phyloP scores from a whole-genome alignment of 108 stramenopile genomes.

The Nitzschia putrida region DNA sequence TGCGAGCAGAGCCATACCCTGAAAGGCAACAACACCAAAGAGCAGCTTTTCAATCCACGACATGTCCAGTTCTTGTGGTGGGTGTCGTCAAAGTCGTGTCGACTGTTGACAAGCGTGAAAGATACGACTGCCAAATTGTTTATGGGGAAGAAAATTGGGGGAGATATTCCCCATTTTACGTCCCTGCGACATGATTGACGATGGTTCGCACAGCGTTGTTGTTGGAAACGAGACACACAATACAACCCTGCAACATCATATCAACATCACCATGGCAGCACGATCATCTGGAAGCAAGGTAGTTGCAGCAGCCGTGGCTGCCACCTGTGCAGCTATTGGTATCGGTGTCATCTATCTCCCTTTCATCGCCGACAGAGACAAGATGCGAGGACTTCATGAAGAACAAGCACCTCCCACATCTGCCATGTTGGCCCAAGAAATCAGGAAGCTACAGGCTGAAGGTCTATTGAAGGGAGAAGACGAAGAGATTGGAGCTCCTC shows the following conservation, averaged over 20 bases:
- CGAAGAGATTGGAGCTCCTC: constrained; percentile 2
- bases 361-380: constrained; percentile 49
- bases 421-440: constrained; percentile 44
- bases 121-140: too few species aligned
- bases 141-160: neutral
- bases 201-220: too few species aligned
- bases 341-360: constrained; percentile 38
- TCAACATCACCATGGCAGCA: constrained; percentile 8
- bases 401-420: constrained; percentile 41
- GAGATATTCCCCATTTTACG: neutral
- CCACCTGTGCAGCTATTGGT: constrained; percentile 32
- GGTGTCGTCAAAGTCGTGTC: neutral
- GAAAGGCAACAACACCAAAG: constrained; percentile 26
- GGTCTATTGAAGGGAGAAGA: constrained; percentile 39
- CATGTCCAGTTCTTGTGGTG: constrained; percentile 8
- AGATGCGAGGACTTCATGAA: constrained; percentile 51
- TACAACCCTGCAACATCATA: too few species aligned
- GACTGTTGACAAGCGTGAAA: too few species aligned
- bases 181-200: too few species aligned
- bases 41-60: constrained; percentile 32
- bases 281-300: constrained; percentile 33
- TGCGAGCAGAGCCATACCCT: constrained; percentile 19
- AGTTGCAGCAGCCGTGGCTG: constrained; percentile 35
- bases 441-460: constrained; percentile 37
- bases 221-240: neutral